phyloP scores from a whole-genome alignment of 371 early-diverging fungal genomes.

The Mucor indicus region DNA sequence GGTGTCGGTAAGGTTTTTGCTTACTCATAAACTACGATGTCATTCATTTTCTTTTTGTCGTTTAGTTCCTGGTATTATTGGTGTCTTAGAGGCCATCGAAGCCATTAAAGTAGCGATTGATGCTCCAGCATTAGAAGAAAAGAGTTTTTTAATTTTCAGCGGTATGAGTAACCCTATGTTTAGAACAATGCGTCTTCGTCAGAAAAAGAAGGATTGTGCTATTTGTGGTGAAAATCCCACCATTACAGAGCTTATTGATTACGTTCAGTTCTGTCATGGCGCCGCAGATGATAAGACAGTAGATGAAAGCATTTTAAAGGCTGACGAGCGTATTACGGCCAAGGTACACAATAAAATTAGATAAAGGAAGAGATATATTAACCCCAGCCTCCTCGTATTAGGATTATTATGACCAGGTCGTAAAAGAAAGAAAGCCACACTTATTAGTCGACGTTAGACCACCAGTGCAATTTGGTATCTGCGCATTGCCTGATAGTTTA shows the following conservation, averaged over 20 bases:
- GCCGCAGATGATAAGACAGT: slow-evolving; percentile 66
- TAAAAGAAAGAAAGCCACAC: slow-evolving; percentile 48
- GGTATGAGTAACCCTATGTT: slow-evolving; percentile 73
- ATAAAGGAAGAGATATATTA: background rate
- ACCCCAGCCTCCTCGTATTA: background rate
- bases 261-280: slow-evolving; percentile 87
- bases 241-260: slow-evolving; percentile 77
- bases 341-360: slow-evolving; percentile 8
- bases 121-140: slow-evolving; percentile 34
- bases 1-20: slow-evolving; percentile 68
- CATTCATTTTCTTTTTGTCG: background rate
- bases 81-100: slow-evolving; percentile 94
- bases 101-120: slow-evolving; percentile 82
- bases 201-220: slow-evolving; percentile 67
- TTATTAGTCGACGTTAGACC: slow-evolving; percentile 89
- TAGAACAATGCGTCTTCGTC: slow-evolving; percentile 76
- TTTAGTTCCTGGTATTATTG: slow-evolving; percentile 92
- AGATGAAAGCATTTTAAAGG: slow-evolving; percentile 17
- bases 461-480: slow-evolving; percentile 79
- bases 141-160: slow-evolving; percentile 79
- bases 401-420: slow-evolving; percentile 37
- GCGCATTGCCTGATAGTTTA: slow-evolving; percentile 63
- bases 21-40: background rate
- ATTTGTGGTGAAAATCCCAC: slow-evolving; percentile 87
- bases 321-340: slow-evolving; percentile 29